Evolutionary conservation across 345 rosid genomes (phyloP).

Genomic region (Lepidium aucheri): DNA sequence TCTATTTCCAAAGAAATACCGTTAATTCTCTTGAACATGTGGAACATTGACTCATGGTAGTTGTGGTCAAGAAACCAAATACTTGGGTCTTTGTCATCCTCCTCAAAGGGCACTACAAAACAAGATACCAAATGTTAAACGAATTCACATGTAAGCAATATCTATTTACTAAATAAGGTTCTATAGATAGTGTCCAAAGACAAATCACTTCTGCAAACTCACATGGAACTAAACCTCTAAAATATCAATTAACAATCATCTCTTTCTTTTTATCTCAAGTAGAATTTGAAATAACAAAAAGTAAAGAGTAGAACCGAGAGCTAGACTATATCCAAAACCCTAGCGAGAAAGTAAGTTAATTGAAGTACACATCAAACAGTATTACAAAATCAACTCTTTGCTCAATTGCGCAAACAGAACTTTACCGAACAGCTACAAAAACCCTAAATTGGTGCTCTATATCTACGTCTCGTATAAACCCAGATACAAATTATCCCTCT

Average conservation of each 20-base stretch:
- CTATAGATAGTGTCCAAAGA: not conserved
- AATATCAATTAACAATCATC: not conserved
- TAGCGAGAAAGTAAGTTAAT: not conserved
- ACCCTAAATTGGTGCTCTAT: not conserved
- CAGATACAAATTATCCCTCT: not conserved
- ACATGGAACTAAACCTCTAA: not conserved
- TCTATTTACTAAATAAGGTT: not conserved
- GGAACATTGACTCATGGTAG: slow-evolving; percentile 83
- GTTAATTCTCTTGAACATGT: slow-evolving; percentile 93
- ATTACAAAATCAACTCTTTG: not conserved
- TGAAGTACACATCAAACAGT: not conserved
- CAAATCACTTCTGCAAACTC: not conserved
- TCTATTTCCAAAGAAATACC: slow-evolving; percentile 29
- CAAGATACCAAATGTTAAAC: not conserved
- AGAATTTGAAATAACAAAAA: not conserved
- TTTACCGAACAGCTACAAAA: not conserved
- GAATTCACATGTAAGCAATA: not conserved
- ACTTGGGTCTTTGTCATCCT: slow-evolving; percentile 75
- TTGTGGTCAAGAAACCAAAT: slow-evolving; percentile 94
- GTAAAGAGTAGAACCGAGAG: not conserved
- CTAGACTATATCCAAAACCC: slow-evolving; percentile 11
- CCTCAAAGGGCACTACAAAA: slow-evolving; percentile 78
- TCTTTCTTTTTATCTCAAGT: not conserved
- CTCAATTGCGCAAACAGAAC: not conserved
- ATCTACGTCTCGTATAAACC: not conserved